Evolutionary conservation across 1,284 basidiomycete genomes (phyloP).

Genomic region (Tylopilus sp.): DNA sequence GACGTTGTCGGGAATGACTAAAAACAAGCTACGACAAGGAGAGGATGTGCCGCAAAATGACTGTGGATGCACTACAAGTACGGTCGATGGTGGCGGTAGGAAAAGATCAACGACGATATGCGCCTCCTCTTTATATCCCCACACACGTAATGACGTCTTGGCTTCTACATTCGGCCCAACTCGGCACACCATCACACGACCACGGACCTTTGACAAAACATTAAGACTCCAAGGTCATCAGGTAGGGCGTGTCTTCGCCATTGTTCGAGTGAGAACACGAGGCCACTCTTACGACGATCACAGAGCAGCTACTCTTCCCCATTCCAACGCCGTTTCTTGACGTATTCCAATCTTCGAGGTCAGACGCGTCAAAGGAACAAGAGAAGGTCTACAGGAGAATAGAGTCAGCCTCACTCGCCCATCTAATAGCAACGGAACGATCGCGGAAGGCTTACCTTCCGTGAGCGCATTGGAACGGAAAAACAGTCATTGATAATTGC

Average conservation of each 20-base stretch:
- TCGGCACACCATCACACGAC: slow-evolving; percentile 36
- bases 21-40: slow-evolving; percentile 3
- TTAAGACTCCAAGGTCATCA: too few species aligned
- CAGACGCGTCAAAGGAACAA: slow-evolving; percentile 42
- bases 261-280: neutral
- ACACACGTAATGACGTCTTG: neutral
- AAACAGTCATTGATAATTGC: slow-evolving; percentile 63
- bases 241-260: neutral
- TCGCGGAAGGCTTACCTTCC: slow-evolving; percentile 53
- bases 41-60: neutral
- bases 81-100: slow-evolving; percentile 11
- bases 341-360: slow-evolving; percentile 3
- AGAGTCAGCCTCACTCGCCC: neutral
- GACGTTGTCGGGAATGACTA: slow-evolving; percentile 15
- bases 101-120: slow-evolving; percentile 1
- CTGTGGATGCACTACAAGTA: slow-evolving; percentile 4
- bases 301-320: slow-evolving; percentile 24
- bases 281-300: slow-evolving; percentile 12
- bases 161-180: slow-evolving; percentile 8
- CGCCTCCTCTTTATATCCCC: slow-evolving; percentile 31
- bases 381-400: slow-evolving; percentile 38
- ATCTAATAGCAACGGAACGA: slow-evolving; percentile 5
- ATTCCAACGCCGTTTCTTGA: slow-evolving; percentile 18
- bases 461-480: slow-evolving; percentile 94
- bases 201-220: slow-evolving; percentile 2